These are phyloP conservation scores for Phaeotremella skinneri DNA, from an alignment of 768 basidiomycete species.

Conservation along the genomic window DNA sequence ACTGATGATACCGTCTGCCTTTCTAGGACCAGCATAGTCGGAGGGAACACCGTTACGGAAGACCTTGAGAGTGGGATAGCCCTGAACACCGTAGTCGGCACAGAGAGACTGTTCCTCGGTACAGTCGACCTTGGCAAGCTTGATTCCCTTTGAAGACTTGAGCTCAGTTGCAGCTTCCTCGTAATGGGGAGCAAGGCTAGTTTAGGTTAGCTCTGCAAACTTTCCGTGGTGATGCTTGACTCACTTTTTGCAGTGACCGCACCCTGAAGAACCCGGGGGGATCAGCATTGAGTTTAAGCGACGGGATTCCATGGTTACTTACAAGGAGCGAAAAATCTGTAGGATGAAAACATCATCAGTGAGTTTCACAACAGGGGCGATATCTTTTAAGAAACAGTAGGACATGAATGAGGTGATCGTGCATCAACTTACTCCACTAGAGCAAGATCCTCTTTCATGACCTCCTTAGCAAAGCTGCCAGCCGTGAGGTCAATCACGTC, in stretches of 20 bases:
- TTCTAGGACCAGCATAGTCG: constrained; percentile 84
- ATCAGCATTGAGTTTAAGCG: not conserved
- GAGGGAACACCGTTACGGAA: constrained; percentile 77
- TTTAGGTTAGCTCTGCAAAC: constrained; percentile 6
- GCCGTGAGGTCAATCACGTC: constrained; percentile 80
- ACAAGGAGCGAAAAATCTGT: constrained; percentile 47
- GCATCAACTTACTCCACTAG: constrained; percentile 95
- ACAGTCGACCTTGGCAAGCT: constrained; percentile 94
- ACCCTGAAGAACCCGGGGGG: constrained; percentile 57
- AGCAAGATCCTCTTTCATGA: constrained; percentile 68
- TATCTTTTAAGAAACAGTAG: not conserved
- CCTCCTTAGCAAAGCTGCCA: constrained; percentile 64
- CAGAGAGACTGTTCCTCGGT: constrained; percentile 92
- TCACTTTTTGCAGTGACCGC: constrained; percentile 84
- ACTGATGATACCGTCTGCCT: constrained; percentile 91
- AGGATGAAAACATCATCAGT: not conserved
- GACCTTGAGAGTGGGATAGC: constrained; percentile 90
- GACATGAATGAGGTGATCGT: constrained; percentile 57
- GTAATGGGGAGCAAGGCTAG: constrained; percentile 80
- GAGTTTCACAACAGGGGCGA: not conserved
- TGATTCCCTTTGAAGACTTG: constrained; percentile 77
- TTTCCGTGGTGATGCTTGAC: constrained; percentile 2
- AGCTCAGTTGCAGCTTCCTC: constrained; percentile 85
- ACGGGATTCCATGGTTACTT: too few species aligned
- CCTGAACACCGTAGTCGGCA: constrained; percentile 78